A percentile compares a stretch with the other conserved stretches of the same genome.
These are phyloP conservation scores for Cryptosporidium viatorum DNA, from an alignment of 169 alveolate species.

Conservation along the genomic window DNA sequence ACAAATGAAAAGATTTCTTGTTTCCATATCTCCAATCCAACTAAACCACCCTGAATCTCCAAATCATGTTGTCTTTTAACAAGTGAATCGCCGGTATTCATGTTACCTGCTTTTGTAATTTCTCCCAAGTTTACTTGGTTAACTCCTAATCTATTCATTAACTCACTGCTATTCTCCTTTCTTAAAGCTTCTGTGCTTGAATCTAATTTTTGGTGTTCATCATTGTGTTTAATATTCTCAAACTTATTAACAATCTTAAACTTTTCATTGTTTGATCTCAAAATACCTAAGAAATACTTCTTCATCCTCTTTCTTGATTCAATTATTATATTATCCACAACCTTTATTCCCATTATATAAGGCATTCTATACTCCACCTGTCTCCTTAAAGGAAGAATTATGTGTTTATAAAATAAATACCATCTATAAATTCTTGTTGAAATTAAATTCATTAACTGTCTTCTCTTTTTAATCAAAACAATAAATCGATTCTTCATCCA, in stretches of 20 bases:
- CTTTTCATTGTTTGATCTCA: neutral
- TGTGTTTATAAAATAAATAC: slow-evolving; percentile 52
- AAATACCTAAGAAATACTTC: neutral
- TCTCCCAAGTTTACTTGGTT: neutral
- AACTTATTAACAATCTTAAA: neutral
- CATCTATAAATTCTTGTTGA: slow-evolving; percentile 40
- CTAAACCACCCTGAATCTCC: slow-evolving; percentile 1
- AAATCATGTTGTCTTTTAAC: neutral
- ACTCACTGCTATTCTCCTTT: slow-evolving; percentile 5
- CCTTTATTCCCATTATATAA: slow-evolving; percentile 31
- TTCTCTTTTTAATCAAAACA: slow-evolving; percentile 35
- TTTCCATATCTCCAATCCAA: slow-evolving; percentile 68
- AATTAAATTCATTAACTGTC: slow-evolving; percentile 12
- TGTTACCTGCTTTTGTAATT: neutral
- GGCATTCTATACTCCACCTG: slow-evolving; percentile 56
- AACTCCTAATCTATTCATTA: neutral
- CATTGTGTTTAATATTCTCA: neutral
- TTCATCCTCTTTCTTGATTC: neutral
- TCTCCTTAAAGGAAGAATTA: slow-evolving; percentile 42
- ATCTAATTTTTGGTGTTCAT: neutral
- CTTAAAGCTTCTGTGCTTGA: neutral
- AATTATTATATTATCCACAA: neutral
- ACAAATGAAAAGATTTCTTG: slow-evolving; percentile 55
- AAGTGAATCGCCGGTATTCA: neutral
- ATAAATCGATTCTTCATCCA: slow-evolving; percentile 66